Evolutionary conservation across 192 early-diverging fungal genomes (phyloP).

Genomic region (Backusella psychrophila): DNA sequence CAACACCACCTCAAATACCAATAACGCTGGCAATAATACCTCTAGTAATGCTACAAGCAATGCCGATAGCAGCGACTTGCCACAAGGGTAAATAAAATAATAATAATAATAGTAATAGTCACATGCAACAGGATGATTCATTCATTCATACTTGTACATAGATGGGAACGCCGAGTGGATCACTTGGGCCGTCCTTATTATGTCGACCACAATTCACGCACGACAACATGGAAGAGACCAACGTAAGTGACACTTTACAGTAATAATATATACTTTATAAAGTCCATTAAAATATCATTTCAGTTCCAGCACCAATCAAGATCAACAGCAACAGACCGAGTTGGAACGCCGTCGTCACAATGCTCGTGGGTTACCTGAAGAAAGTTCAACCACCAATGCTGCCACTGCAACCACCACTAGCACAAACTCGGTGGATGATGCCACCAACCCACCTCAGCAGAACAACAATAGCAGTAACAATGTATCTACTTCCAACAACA

Average conservation of each 20-base stretch:
- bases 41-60: neutral
- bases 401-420: constrained; percentile 22
- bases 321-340: constrained; percentile 58
- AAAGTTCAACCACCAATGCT: constrained; percentile 22
- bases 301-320: constrained; percentile 35
- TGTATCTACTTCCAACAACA: constrained; percentile 14
- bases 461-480: neutral
- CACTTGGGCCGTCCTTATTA: constrained; percentile 91
- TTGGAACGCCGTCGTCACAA: constrained; percentile 73
- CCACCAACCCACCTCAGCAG: neutral
- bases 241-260: constrained; percentile 22
- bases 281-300: constrained; percentile 7
- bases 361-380: constrained; percentile 80
- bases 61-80: constrained; percentile 5
- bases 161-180: constrained; percentile 96
- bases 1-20: neutral
- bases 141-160: constrained; percentile 34
- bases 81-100: constrained; percentile 14
- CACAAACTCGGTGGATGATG: constrained; percentile 1
- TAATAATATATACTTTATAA: too few species aligned
- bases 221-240: constrained; percentile 87
- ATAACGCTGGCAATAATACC: neutral
- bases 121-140: neutral
- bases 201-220: constrained; percentile 93
- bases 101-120: neutral